A percentile compares a stretch with the other conserved stretches of the same genome.
Evolutionary conservation across 306 rosid genomes (phyloP).

Genomic region (Albizia julibrissin): DNA sequence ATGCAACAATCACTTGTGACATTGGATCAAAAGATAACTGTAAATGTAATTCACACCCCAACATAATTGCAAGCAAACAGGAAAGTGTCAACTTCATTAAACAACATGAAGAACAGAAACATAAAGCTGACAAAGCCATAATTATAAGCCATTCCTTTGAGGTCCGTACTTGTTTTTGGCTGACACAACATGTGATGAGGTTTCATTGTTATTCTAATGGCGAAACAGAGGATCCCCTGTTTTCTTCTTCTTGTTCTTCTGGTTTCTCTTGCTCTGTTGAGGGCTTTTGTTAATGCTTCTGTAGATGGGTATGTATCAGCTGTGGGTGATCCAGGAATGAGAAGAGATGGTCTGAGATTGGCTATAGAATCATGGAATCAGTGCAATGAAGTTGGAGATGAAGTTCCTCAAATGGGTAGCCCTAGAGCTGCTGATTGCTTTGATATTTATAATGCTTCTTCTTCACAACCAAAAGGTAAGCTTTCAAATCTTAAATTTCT

Average conservation of each 20-base stretch:
- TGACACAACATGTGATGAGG: neutral
- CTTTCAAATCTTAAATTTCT: neutral
- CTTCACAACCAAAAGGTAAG: conserved; percentile 32
- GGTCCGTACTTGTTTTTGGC: neutral
- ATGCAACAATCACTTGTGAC: neutral
- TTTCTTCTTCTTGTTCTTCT: conserved; percentile 22
- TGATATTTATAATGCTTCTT: conserved; percentile 36
- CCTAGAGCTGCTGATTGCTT: conserved; percentile 69
- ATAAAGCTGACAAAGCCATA: neutral
- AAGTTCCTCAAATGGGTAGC: conserved; percentile 53
- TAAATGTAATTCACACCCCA: neutral
- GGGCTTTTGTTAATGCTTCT: conserved; percentile 13
- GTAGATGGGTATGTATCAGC: conserved; percentile 41
- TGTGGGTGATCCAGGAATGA: conserved; percentile 61
- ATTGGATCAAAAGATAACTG: neutral
- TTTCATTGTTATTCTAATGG: neutral
- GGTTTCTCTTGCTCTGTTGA: neutral
- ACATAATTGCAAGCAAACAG: neutral
- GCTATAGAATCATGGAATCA: conserved; percentile 73
- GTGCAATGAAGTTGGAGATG: conserved; percentile 72
- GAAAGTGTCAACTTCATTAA: neutral
- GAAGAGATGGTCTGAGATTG: conserved; percentile 52
- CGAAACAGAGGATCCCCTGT: conserved; percentile 10
- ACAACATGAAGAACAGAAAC: neutral
- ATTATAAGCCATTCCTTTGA: neutral